phyloP scores from a whole-genome alignment of 225 moss, liverwort and hornwort genomes.

The Asterella californica region DNA sequence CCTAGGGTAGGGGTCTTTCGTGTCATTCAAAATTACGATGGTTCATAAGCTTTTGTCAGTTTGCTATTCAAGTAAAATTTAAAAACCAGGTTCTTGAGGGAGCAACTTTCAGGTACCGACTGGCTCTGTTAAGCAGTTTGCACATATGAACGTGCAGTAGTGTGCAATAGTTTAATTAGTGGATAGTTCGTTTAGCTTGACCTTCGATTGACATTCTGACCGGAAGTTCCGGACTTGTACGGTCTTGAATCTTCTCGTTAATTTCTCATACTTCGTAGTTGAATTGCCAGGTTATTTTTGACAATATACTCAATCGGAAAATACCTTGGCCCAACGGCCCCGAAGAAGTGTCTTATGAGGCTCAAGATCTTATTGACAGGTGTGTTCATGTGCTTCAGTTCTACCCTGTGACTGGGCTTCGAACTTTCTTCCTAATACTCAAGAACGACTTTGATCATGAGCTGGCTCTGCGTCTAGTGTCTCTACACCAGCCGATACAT shows the following conservation, averaged over 20 bases:
- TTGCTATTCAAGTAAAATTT: not conserved
- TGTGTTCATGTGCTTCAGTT: conserved; percentile 18
- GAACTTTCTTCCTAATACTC: not conserved
- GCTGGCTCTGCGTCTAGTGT: not conserved
- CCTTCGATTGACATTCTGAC: not conserved
- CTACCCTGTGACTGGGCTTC: not conserved
- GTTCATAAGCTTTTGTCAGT: not conserved
- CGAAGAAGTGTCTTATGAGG: conserved; percentile 78
- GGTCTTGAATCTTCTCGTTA: not conserved
- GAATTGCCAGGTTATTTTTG: conserved; percentile 76
- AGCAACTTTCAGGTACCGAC: not conserved
- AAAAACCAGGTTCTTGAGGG: not conserved
- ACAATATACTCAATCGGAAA: conserved; percentile 94
- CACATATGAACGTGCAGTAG: too few species aligned
- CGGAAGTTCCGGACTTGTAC: not conserved
- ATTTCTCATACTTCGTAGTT: not conserved
- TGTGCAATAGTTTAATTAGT: too few species aligned
- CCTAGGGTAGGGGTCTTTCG: not conserved
- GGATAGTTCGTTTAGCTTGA: not conserved
- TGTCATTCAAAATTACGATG: not conserved
- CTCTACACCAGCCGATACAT: not conserved
- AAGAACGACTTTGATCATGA: not conserved
- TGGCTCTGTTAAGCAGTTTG: not conserved
- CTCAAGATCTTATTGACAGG: conserved; percentile 89
- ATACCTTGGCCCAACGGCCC: conserved; percentile 90